phyloP scores from a whole-genome alignment of 139 green algal species.

The Coccomyxa sp. region DNA sequence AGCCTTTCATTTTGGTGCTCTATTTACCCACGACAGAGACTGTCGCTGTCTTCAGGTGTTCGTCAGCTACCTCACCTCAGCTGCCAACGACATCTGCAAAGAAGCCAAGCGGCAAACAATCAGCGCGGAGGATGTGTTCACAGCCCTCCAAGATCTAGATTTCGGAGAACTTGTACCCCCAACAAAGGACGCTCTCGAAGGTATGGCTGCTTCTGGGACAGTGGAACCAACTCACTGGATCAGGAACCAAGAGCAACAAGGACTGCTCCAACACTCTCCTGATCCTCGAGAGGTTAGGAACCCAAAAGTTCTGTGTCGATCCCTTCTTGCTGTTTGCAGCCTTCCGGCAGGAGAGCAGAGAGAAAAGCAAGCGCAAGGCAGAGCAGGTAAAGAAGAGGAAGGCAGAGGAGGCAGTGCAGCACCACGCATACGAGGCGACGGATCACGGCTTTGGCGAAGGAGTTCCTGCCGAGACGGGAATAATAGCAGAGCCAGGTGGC shows the following conservation, averaged over 20 bases:
- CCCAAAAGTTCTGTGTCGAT: no score
- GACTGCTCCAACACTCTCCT: no score
- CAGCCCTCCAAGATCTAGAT: constrained; percentile 66
- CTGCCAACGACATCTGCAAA: constrained; percentile 76
- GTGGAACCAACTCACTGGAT: no score
- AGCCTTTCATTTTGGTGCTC: no score
- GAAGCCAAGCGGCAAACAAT: constrained; percentile 76
- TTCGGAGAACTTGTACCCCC: constrained; percentile 63
- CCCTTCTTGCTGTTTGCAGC: background rate
- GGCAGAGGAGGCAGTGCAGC: constrained; percentile 6
- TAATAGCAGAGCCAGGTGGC: background rate
- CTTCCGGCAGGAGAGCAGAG: constrained; percentile 18
- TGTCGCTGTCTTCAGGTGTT: constrained; percentile 38
- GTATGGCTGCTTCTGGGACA: constrained; percentile 22
- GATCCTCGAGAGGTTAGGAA: no score
- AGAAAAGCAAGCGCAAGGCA: constrained; percentile 16
- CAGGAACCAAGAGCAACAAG: no score
- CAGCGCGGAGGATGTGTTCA: constrained; percentile 70
- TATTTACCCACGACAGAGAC: no score
- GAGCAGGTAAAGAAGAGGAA: constrained; percentile 17
- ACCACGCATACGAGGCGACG: background rate
- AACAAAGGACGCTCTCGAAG: constrained; percentile 60
- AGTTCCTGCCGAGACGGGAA: background rate
- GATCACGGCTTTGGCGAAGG: background rate
- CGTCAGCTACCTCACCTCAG: constrained; percentile 72